Evolutionary conservation across 2,329 filamentous ascomycete genomes (phyloP), one percentile per base, ranked within the genome.

Genomic region (Zelopaecilomyces penicillatus): DNA sequence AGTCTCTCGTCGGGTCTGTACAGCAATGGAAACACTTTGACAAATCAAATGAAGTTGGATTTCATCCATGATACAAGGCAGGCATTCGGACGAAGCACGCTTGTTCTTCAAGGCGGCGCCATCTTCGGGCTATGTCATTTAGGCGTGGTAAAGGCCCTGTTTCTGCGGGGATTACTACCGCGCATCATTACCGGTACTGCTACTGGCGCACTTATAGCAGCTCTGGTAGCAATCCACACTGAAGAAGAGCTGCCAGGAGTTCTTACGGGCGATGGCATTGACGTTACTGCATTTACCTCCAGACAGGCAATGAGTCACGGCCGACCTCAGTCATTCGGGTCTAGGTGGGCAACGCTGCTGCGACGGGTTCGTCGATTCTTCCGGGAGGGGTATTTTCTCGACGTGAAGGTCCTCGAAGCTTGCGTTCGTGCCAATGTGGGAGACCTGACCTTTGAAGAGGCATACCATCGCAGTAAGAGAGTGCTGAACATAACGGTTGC

Each of bases 401-500:
- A 96, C 60, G 80, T 87, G 4, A 79, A 76, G 35, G 83, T 94
- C 7, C 67, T 97, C 38, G 88, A 94, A 59, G 80, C 90, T 47
- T 91, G 87, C 53, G 84, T 96, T 10, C 77, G 84, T 46, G 80
- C 83, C 10, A 95, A 95, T 53, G 82, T 95, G 10, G 90, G 89
- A 7, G 85, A 95, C 56, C 62, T 95, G 50, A 96, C 90, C 0
- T 97, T 97, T 57, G 87, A 94, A 63, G 91, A 96, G 66, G 91
- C 91, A 0, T 95, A 90, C 58, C 78, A 82, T 42, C 80, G 81
- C 49, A 95, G 88, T 34, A 93, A 93, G 59, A 75, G 88, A 41
- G 82, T 95, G 4, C 69, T 97, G 54, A 96, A 96, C 60, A 96
- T 97, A 52, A 95, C 89, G 0, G 83, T 96, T 26, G 85, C 86